Evolutionary conservation across 495 filamentous ascomycete species (phyloP).

Genomic region (Neurospora sp.): DNA sequence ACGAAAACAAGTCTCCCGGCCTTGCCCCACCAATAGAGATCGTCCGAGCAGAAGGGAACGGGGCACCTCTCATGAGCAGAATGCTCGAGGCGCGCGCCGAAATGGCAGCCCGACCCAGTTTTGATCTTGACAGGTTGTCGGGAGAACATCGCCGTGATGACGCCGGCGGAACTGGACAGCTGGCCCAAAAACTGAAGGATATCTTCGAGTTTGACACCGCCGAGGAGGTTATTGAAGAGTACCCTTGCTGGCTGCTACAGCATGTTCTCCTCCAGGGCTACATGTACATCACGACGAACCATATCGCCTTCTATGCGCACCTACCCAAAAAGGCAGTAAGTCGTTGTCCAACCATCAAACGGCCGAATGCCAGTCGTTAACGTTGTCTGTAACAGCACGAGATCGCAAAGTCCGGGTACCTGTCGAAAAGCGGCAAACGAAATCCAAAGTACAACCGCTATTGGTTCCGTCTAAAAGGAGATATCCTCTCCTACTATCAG

Average conservation of each 20-base stretch:
- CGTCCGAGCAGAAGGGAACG: conserved; percentile 22
- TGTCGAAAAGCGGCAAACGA: conserved; percentile 79
- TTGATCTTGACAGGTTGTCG: conserved; percentile 35
- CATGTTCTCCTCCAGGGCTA: conserved; percentile 90
- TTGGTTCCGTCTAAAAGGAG: conserved; percentile 93
- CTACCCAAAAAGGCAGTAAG: conserved; percentile 78
- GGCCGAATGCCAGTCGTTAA: conserved; percentile 4
- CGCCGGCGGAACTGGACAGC: conserved; percentile 26
- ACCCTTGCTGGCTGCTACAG: conserved; percentile 88
- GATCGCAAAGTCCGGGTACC: conserved; percentile 76
- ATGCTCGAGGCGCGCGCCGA: conserved; percentile 75
- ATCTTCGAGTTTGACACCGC: conserved; percentile 79
- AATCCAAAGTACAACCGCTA: conserved; percentile 88
- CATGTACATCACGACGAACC: conserved; percentile 89
- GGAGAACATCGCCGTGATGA: conserved; percentile 20
- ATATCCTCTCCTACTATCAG: conserved; percentile 88
- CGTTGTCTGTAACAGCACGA: conserved; percentile 46
- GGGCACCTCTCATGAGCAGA: conserved; percentile 67
- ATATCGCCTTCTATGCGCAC: conserved; percentile 97
- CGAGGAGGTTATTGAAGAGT: conserved; percentile 86
- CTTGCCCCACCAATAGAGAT: conserved; percentile 20
- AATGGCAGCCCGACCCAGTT: conserved; percentile 44
- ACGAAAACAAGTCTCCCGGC: neutral
- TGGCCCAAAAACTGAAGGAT: conserved; percentile 66
- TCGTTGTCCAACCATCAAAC: neutral